These are phyloP conservation scores for Linnemannia exigua DNA, from an alignment of 192 early-diverging fungal genomes.

Conservation along the genomic window DNA sequence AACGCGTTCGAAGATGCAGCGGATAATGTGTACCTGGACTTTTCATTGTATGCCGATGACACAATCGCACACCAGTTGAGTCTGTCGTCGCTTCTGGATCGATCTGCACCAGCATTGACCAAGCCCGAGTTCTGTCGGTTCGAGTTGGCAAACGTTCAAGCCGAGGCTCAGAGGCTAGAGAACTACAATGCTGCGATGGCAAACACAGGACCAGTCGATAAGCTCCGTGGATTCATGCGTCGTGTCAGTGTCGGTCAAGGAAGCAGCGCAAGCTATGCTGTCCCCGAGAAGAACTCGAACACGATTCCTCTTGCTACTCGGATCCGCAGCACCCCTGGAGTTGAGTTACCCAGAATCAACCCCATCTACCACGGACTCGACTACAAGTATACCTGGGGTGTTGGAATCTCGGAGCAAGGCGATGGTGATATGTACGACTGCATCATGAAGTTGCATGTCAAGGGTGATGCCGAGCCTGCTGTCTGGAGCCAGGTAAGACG, in stretches of 20 bases:
- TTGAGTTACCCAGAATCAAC: constrained; percentile 69
- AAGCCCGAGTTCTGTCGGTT: constrained; percentile 73
- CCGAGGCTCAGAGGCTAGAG: constrained; percentile 68
- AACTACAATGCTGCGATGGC: constrained; percentile 55
- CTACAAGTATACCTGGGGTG: constrained; percentile 67
- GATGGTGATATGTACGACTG: constrained; percentile 66
- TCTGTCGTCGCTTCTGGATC: constrained; percentile 65
- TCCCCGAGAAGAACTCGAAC: constrained; percentile 54
- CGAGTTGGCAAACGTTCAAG: constrained; percentile 69
- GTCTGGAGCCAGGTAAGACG: constrained; percentile 47
- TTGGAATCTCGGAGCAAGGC: constrained; percentile 56
- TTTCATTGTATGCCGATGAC: constrained; percentile 74
- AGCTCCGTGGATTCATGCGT: constrained; percentile 50
- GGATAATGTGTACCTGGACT: constrained; percentile 74
- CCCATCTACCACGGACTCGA: constrained; percentile 59
- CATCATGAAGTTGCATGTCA: constrained; percentile 68
- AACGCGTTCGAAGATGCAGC: constrained; percentile 79
- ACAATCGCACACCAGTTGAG: constrained; percentile 71
- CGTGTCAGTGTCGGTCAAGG: constrained; percentile 34
- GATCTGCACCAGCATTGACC: constrained; percentile 56
- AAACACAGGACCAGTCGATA: constrained; percentile 41
- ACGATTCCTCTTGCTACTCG: constrained; percentile 31
- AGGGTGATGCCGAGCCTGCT: constrained; percentile 49
- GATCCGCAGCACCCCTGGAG: constrained; percentile 59
- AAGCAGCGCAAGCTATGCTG: constrained; percentile 21